Evolutionary conservation across 352 stramenopile species (phyloP), one percentile per base, ranked within the genome.

Genomic region (Aphanomyces euteiches): DNA sequence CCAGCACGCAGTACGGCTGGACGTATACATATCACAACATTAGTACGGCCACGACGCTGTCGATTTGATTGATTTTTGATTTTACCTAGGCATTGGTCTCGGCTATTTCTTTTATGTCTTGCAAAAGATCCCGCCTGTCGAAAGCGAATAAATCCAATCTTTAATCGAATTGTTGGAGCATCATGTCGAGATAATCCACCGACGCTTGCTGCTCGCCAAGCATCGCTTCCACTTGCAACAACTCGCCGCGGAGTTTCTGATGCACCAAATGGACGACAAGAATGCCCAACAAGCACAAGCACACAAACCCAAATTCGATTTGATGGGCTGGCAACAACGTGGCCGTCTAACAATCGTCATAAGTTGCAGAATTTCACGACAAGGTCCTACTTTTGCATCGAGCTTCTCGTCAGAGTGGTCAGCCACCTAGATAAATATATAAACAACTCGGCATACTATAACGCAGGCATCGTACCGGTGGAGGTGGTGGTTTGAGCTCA

Each of bases 51-150:
- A 13, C 37, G 12, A 17, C 21, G 1, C 40, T 34, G 4, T 59
- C 48, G 34, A 40, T 50, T 19, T 40, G 15, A 58, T 15, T 66
- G 76, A 70, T 47, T 7, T 10, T 74, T 40, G 48, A 41, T 6
- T 53, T 19, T 56, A 28, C 6, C 56, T 68, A 87, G 79, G 81
- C 10, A 75, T 86, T 19, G 80, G 80, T 5, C 69, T 88, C 17
- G 80, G 80, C 38, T 88, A 88, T 66, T 88, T 84, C 54, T 86
- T 88, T 48, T 88, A 84, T 67, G 79, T 85, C 28, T 39, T 85
- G 56, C 73, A 83, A 64, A 85, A 84, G 37, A 47, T 61, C 69
- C 3, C 60, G 28, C 12, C 12, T 61, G 47, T 8, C 7, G 28
- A 69, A 40, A 36, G 13, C 28, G 59, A 63, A n/a, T n/a, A n/a